Base-by-base conservation (phyloP, 306 rosid genomes). In the Prunus campanulata region DNA sequence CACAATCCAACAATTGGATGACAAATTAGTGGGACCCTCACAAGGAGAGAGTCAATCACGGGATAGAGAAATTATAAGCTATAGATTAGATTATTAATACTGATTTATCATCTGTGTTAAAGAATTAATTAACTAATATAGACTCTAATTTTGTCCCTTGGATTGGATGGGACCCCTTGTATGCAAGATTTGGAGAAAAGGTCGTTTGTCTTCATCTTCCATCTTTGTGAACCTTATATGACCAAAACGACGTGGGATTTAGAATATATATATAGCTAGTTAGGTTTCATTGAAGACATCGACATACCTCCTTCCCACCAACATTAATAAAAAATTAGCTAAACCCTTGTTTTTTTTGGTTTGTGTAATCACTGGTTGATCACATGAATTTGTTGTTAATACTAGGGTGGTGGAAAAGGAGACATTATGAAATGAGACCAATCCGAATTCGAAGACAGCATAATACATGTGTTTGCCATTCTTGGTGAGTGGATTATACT, bases 11-110 rank as follows among this genome's bases (percentile, higher is more conserved):
- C 82, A 57, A 57, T 13, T 10, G 0, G 19, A 3, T 66, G 47
- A 80, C 66, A 74, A 61, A 3, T 87, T 60, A 7, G 27, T 5
- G 29, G 86, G 48, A 72, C 66, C 39, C 69, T 2, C 75, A 61
- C 15, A 70, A 62, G 24, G 52, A 6, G 65, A 66, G 89, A 87
- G 93, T 81, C 88, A 91, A 81, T 88, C 90, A 83, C 85, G 91
- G 88, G 57, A 65, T 71, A 72, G 72, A 80, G 78, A 82, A 80
- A 76, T 72, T 55, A 64, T 61, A 39, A 68, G 29, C 60, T 62
- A 75, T 47, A 59, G 4, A 59, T 76, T 67, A 27, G 6, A 74
- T 80, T 73, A 20, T 68, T 29, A 48, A 52, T 51, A 25, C 9
- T 30, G 68, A 63, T 8, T 20, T 63, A 16, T 63, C 22, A 63